Percentiles rank a stretch among this genome's conserved stretches.
These are phyloP conservation scores for Phoma sp. DNA, from an alignment of 2,329 filamentous ascomycete genomes.

Conservation along the genomic window DNA sequence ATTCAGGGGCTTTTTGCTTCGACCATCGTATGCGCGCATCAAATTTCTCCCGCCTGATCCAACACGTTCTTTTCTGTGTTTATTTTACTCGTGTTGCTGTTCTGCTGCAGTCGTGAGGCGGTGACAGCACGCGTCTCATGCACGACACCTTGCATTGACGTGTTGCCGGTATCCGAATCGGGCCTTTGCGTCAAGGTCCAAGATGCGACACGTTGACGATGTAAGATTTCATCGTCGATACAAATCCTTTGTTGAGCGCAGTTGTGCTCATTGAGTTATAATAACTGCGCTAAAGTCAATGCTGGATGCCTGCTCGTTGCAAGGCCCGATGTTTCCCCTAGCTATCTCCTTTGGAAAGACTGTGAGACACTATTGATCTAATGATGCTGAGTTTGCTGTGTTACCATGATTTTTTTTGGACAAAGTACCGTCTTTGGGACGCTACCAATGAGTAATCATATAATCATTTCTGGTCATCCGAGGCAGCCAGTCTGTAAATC, in stretches of 20 bases:
- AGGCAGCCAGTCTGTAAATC: no score
- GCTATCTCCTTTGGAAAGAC: neutral
- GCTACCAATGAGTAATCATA: no score
- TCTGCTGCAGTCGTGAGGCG: conserved; percentile 1
- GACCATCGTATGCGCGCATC: neutral
- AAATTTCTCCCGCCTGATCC: neutral
- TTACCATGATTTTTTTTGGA: no score
- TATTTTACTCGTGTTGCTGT: neutral
- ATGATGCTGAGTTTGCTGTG: neutral
- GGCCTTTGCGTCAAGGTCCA: conserved; percentile 6
- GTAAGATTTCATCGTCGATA: neutral
- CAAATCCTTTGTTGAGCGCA: no score
- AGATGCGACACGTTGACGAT: neutral
- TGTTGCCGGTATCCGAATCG: conserved; percentile 12
- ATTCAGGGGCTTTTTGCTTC: conserved; percentile 1
- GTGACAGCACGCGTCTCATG: conserved; percentile 6
- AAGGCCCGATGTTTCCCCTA: conserved; percentile 9
- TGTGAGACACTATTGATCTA: neutral
- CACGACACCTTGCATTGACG: conserved; percentile 14
- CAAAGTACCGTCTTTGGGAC: no score
- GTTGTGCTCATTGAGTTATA: neutral
- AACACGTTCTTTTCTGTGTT: neutral
- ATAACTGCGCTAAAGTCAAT: neutral
- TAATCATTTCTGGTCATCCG: no score
- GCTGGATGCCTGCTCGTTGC: neutral